Base-by-base conservation (phyloP, 2,329 filamentous ascomycete genomes). In the Fusarium sacchari region DNA sequence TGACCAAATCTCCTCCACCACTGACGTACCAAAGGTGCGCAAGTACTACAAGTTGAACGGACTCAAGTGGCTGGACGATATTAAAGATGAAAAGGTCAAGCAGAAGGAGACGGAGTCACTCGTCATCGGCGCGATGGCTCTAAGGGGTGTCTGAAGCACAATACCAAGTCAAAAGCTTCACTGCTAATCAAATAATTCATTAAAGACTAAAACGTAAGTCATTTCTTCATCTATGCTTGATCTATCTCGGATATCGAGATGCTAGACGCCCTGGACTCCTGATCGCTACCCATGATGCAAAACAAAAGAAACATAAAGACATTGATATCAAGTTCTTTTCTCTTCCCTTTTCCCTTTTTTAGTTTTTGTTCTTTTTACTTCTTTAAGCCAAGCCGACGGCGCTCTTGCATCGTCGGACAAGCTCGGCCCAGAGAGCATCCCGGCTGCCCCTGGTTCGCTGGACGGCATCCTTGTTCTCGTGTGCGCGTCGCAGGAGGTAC, bases 21-120 rank as follows among this genome's bases (percentile, higher is more conserved):
- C 91, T 5, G 94, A 97, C 79, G 81, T 92, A 76, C 80, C 85
- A 28, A 92, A 91, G 78, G 88, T 98, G 37, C 90, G 89, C 79
- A 98, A 97, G 83, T 91, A 94, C 71, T 98, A 98, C 83, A 97
- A 97, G 81, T 83, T 98, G 36, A 93, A 93, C 71, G 86, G 87
- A 13, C 80, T 89, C n/a, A 82, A 84, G 52, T 87, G 86, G 74
- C 77, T 90, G 5, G 84, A 87, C 49, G 81, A 81, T 24, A 81
- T 86, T 14, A 82, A 82, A 69, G 84, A 87, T 60, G 81, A 85
- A 30, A 73, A 77, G 26, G 78, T 82, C 70, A 86, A 84, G 77
- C 83, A 81, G 63, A 84, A 80, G 65, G 88, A 93, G 77, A 84
- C 93, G 47, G 94, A 97, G 79, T 86, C 88, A 60, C 85, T 93